phyloP scores from a whole-genome alignment of 805 yeast genomes.

The Debaryomyces maramus region DNA sequence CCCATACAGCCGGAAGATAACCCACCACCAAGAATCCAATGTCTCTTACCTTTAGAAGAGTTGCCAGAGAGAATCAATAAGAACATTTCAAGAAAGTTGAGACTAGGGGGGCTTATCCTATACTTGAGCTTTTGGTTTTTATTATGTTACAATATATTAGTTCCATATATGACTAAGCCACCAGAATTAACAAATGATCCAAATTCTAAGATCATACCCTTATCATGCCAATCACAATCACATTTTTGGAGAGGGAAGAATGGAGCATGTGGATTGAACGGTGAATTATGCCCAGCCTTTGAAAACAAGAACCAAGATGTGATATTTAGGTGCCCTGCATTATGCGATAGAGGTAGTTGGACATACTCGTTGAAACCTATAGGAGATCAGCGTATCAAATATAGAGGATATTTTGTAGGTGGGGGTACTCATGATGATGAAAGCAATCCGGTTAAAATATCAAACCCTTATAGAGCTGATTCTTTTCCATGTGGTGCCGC shows the following conservation, averaged over 20 bases:
- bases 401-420: constrained; percentile 73
- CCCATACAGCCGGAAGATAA: constrained; percentile 50
- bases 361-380: constrained; percentile 73
- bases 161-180: constrained; percentile 47
- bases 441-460: constrained; percentile 26
- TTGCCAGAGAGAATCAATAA: constrained; percentile 41
- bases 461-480: constrained; percentile 80
- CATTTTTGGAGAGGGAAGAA: constrained; percentile 76
- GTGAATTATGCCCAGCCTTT: constrained; percentile 54
- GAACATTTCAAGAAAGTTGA: constrained; percentile 23
- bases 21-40: constrained; percentile 41
- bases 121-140: constrained; percentile 52
- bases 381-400: constrained; percentile 66
- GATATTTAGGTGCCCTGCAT: constrained; percentile 78
- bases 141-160: constrained; percentile 34
- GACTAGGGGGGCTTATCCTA: constrained; percentile 29
- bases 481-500: constrained; percentile 91
- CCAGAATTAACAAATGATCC: constrained; percentile 29
- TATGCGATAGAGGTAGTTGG: constrained; percentile 78
- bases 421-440: constrained; percentile 40
- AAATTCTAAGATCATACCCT: constrained; percentile 34
- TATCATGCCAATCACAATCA: constrained; percentile 49
- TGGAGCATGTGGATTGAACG: constrained; percentile 73
- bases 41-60: constrained; percentile 29
- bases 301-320: constrained; percentile 43